Evolutionary conservation across 2,329 filamentous ascomycete genomes (phyloP), one percentile per base, ranked within the genome.

Genomic region (Penicillium sp.): DNA sequence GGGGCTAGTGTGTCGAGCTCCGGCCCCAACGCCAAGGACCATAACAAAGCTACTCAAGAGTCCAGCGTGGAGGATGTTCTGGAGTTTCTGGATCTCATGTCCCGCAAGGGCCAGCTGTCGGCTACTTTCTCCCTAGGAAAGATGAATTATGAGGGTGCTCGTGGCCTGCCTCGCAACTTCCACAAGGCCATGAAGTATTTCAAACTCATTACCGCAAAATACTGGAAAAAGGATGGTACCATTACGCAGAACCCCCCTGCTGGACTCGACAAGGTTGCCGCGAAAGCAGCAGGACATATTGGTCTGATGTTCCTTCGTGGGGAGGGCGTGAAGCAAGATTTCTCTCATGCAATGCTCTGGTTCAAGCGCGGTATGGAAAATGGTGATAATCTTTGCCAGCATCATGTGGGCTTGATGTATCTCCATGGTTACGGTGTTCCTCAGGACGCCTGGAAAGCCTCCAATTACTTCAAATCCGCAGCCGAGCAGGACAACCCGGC

Each of bases 31-130:
- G 91, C 92, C 4, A 84, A 88, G 67, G 87, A 87, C 61, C 85
- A 87, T 21, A 86, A 87, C 1, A 88, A 89, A 62, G 90, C 91
- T 3, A 90, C 95, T 69, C 86, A 89, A 1, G 89, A 96, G 67
- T 91, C 92, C 1, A 90, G 91, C 16, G 85, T 97, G 57, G 92
- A 96, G 66, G 93, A 99, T 73, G 90, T 98, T 16, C 86, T 99
- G 57, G 95, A 99, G 71, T 99, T 96, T 66, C 80, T 96, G 63
- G 91, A 96, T 67, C 82, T 96, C 43, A 89, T 96, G 82, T 91
- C 91, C 6, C 86, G 93, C 58, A 96, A 96, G 71, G 92, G 93
- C 11, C 91, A 96, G 68, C 85, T 91, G 55, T 92, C 90, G 70
- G 91, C 93, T 1, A 93, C 91, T 0, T 92, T 93, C 68, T 93